Conservation (phyloP, 768 basidiomycete genomes). For the Dioszegia crocea region DNA sequence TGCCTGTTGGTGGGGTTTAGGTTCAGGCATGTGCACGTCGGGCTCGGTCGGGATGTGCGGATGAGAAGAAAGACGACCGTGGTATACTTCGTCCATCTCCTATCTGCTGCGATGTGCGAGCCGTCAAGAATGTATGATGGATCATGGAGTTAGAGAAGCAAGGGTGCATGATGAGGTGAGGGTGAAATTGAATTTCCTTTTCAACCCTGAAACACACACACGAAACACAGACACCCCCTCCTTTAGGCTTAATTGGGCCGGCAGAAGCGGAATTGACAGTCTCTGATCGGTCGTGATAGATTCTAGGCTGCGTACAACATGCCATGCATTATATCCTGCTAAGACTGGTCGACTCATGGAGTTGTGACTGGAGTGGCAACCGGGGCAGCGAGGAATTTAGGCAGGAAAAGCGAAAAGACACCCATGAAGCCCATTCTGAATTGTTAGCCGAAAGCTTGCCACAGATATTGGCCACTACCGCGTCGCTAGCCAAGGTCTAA, state of each 20-base stretch:
- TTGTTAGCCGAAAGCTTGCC: not conserved
- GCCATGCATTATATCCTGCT: not conserved
- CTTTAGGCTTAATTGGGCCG: not conserved
- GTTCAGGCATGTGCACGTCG: conserved; percentile 10
- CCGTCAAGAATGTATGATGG: not conserved
- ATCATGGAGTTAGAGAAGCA: not conserved
- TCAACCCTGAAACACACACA: not conserved
- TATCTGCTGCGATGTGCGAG: no score
- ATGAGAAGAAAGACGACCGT: conserved; percentile 26
- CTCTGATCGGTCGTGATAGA: not conserved
- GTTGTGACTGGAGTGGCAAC: not conserved
- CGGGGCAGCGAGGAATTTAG: conserved; percentile 27
- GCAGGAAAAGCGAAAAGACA: conserved; percentile 28
- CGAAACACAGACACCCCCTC: not conserved
- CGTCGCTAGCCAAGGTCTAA: not conserved
- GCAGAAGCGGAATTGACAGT: not conserved
- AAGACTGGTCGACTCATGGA: not conserved
- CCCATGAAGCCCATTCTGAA: conserved; percentile 37
- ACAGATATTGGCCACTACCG: not conserved
- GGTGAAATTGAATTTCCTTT: not conserved
- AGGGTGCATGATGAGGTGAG: not conserved
- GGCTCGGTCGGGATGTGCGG: conserved; percentile 4
- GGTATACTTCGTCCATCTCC: conserved; percentile 27
- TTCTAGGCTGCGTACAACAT: not conserved
- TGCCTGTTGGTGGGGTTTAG: no score